Evolutionary conservation across 306 rosid genomes (phyloP), one percentile per base, ranked within the genome.

Genomic region (Oxytropis ochrocephala): DNA sequence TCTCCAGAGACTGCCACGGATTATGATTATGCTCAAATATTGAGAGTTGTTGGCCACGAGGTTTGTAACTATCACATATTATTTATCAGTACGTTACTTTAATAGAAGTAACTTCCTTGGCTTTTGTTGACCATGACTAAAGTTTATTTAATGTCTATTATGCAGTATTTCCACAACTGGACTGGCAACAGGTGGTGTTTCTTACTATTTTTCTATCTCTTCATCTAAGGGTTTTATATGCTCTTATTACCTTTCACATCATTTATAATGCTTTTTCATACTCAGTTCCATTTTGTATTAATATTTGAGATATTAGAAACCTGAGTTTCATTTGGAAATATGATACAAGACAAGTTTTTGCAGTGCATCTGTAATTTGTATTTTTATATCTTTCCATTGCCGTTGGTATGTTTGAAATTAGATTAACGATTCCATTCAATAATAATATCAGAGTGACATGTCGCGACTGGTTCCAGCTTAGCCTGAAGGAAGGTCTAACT

Each of bases 141-240:
- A 41, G 50, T 50, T 57, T 13, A 51, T 72, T 48, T 79, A n/a
- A 74, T 78, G 65, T 68, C 35, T 81, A 12, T 67, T 39, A 14
- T 85, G 96, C 99, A 94, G 99, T 94, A 94, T 79, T 91, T 94
- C 84, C 99, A 94, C 87, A 94, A 94, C 82, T 94, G 97, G 97
- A 94, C 99, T 55, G 99, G 99, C 78, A 94, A 94, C 88, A 94
- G 99, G 99, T 94, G 80, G 54, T 54, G 53, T 81, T 69, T 29
- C 60, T 5, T 55, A 38, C 52, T 27, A 38, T 59, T 64, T 49
- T 51, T 3, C 29, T 24, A 24, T 24, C 29, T 24, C 29, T 73
- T 32, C 47, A 16, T 67, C 75, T 57, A 8, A 29, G 50, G 64
- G 36, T 69, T 39, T 38, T 65, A 75, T 29, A 32, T 49, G 30